These are phyloP conservation scores for Suhomyces anneliseae DNA, from an alignment of 1,139 yeast species.

Conservation along the genomic window DNA sequence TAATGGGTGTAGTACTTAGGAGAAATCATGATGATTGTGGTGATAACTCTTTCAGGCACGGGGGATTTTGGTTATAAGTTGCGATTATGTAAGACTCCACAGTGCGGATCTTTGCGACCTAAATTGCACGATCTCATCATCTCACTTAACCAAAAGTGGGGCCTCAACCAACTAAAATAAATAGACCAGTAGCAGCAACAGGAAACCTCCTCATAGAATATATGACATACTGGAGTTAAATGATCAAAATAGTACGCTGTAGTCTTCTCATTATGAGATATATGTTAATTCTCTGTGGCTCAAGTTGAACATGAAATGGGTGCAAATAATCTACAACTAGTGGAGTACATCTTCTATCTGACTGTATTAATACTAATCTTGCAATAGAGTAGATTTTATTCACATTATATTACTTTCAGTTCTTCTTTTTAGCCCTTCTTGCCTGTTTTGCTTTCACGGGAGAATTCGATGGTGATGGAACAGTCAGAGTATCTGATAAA, in stretches of 20 bases:
- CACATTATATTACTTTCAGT: no score
- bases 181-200: no score
- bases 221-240: no score
- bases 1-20: constrained; percentile 46
- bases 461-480: constrained; percentile 6
- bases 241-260: no score
- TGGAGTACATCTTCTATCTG: no score
- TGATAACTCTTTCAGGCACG: neutral
- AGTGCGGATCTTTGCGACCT: neutral
- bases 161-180: no score
- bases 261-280: neutral
- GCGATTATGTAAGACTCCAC: neutral
- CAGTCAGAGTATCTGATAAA: constrained; percentile 11
- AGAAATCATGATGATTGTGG: constrained; percentile 29
- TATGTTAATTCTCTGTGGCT: neutral
- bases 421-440: neutral
- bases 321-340: no score
- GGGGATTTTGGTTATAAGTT: neutral
- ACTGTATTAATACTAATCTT: no score
- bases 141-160: no score
- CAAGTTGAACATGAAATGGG: neutral
- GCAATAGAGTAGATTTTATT: no score
- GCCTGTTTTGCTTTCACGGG: neutral
- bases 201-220: no score
- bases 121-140: no score